Evolutionary conservation across 768 basidiomycete genomes (phyloP), one percentile per base, ranked within the genome.

Genomic region (Daedaleopsis nitida): DNA sequence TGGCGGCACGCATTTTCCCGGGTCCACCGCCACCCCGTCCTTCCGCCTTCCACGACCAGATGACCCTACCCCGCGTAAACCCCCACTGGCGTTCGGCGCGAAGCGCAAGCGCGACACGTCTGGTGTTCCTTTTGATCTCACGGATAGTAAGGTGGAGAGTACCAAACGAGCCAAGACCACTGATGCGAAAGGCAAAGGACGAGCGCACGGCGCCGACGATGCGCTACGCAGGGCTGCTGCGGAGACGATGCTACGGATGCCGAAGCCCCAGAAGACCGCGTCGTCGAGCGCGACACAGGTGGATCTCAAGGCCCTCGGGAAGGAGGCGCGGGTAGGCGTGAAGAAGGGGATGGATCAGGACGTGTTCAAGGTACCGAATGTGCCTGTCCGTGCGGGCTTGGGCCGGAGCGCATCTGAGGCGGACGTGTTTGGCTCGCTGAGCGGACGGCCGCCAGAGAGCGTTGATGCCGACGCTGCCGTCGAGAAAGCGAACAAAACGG

Each of bases 11-110:
- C 43, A 79, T 90, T 60, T 77, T 80, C 10, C 69, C 81, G 66
- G 68, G 72, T 16, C 76, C 80, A 49, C 77, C 76, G 1, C 67
- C 67, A 7, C 63, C 71, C 67, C 72, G 16, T 71, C 79, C 11
- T 55, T 62, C 27, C 77, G 82, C 7, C 69, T 76, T 0, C 87
- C 87, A 5, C 79, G 91, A 38, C 91, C 91, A 0, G 91, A 92
- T 62, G 91, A 92, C 62, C 91, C 89, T 0, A 90, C 86, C 6
- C 91, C 91, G 9, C 87, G 91, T 17, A 78, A 80, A 32, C 89
- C 89, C 0, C 87, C 89, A 4, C 63, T 66, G 8, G 51, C 48
- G 63, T 75, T 63, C 39, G 24, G 58, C 54, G 11, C 54, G 52
- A 71, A 72, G 48, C 66, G 69, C 48, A 66, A 64, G 21, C 60